A percentile compares a stretch with the other conserved stretches of the same genome.
Conservation (phyloP, 352 stramenopile genomes). For the Thalassiosira hispida region DNA sequence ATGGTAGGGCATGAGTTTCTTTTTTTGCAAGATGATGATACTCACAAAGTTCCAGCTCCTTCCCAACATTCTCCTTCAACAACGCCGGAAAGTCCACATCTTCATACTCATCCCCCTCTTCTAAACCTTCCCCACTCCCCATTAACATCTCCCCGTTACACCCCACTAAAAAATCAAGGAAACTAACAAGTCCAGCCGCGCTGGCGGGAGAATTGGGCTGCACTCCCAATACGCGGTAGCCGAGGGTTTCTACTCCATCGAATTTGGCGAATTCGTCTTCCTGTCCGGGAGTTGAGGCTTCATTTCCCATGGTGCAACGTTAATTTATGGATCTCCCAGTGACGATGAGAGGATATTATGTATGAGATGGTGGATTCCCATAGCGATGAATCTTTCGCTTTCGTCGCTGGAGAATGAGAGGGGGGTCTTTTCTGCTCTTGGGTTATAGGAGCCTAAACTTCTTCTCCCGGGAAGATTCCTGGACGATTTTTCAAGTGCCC, state of each 20-base stretch:
- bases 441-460: no score
- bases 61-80: slow-evolving; percentile 65
- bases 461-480: no score
- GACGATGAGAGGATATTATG: no score
- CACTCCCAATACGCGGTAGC: slow-evolving; percentile 96
- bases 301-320: slow-evolving; percentile 71
- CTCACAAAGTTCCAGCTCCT: slow-evolving; percentile 80
- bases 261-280: slow-evolving; percentile 66
- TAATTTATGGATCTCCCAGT: no score
- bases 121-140: slow-evolving; percentile 76
- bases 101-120: slow-evolving; percentile 77
- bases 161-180: slow-evolving; percentile 98
- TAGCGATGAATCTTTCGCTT: no score
- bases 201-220: slow-evolving; percentile 93
- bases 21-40: slow-evolving; percentile 8
- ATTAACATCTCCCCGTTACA: slow-evolving; percentile 90
- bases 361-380: no score
- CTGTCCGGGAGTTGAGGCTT: slow-evolving; percentile 25
- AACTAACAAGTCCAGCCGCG: slow-evolving; percentile 92
- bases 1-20: no score
- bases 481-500: no score
- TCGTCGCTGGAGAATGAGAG: no score
- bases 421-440: no score
- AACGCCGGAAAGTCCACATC: slow-evolving; percentile 74
- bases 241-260: slow-evolving; percentile 85